These are phyloP conservation scores for Scytalidium lignicola DNA, from an alignment of 2,329 filamentous ascomycete genomes.

Conservation along the genomic window DNA sequence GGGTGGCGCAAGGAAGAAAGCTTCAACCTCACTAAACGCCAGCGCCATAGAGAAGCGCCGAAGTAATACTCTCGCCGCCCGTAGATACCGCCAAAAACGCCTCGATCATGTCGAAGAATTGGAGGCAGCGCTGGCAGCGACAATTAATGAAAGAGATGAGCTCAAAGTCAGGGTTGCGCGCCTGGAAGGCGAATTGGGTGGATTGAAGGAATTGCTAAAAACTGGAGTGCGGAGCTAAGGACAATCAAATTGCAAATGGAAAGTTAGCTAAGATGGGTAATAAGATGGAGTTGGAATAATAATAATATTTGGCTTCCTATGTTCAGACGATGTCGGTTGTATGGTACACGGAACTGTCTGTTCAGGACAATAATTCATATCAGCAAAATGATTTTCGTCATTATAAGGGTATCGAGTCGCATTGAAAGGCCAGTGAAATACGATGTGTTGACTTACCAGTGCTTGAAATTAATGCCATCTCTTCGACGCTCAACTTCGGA, in stretches of 20 bases:
- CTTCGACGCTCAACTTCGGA: too few species aligned
- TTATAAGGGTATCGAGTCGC: background rate
- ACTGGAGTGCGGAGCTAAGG: background rate
- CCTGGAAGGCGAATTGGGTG: conserved; percentile 59
- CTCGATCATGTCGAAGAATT: conserved; percentile 60
- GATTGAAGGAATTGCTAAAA: conserved; percentile 46
- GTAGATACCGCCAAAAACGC: conserved; percentile 66
- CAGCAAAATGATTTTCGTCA: conserved; percentile 21
- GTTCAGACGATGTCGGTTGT: conserved; percentile 14
- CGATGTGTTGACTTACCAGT: background rate
- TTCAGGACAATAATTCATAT: conserved; percentile 9
- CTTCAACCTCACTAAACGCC: background rate
- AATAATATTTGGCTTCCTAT: too few species aligned
- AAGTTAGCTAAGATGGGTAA: background rate
- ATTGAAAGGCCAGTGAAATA: background rate
- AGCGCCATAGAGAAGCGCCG: conserved; percentile 46
- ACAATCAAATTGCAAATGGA: too few species aligned
- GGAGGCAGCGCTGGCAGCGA: conserved; percentile 52
- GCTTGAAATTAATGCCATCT: too few species aligned
- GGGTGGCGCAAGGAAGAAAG: background rate
- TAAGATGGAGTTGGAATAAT: background rate
- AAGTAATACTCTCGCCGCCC: conserved; percentile 66
- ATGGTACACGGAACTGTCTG: conserved; percentile 1
- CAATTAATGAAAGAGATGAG: conserved; percentile 58
- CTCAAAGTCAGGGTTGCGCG: conserved; percentile 57